Percentiles rank a stretch among this genome's conserved stretches.
These are phyloP conservation scores for Aspergillus homomorphus DNA, from an alignment of 495 filamentous ascomycete genomes.

Conservation along the genomic window DNA sequence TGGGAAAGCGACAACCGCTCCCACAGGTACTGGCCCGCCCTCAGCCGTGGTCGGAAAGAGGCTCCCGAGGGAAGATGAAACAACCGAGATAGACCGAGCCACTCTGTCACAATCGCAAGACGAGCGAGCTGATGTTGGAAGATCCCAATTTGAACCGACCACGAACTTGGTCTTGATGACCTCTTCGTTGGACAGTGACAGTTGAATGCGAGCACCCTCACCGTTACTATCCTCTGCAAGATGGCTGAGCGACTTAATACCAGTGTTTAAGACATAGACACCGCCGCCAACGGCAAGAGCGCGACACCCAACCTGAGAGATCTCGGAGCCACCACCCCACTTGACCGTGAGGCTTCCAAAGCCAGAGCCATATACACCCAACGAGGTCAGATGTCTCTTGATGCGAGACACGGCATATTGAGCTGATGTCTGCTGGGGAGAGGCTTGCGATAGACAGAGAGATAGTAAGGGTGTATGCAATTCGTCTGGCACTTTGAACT, in stretches of 20 bases:
- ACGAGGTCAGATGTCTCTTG: conserved; percentile 77
- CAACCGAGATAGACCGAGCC: conserved; percentile 54
- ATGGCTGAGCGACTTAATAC: conserved; percentile 43
- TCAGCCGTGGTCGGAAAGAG: conserved; percentile 72
- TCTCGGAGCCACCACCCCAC: conserved; percentile 90
- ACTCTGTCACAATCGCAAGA: conserved; percentile 31
- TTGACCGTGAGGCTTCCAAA: conserved; percentile 84
- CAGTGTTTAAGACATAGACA: conserved; percentile 78
- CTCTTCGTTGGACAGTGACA: conserved; percentile 60
- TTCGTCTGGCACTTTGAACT: conserved; percentile 69
- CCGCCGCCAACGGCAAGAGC: conserved; percentile 89
- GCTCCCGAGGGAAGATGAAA: conserved; percentile 61
- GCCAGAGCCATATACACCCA: conserved; percentile 80
- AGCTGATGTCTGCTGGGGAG: conserved; percentile 55
- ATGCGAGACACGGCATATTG: conserved; percentile 65
- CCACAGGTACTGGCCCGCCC: conserved; percentile 69
- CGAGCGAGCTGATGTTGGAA: conserved; percentile 24
- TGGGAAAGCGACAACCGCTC: conserved; percentile 71
- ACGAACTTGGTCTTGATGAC: conserved; percentile 55
- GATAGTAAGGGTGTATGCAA: conserved; percentile 73
- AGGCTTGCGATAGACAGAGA: conserved; percentile 68
- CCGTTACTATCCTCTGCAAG: conserved; percentile 12
- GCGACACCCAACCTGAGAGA: conserved; percentile 88
- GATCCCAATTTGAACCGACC: conserved; percentile 48
- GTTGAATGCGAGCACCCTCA: conserved; percentile 30